Conservation (phyloP, 2,329 filamentous ascomycete genomes). For the Fusarium caatingaense region DNA sequence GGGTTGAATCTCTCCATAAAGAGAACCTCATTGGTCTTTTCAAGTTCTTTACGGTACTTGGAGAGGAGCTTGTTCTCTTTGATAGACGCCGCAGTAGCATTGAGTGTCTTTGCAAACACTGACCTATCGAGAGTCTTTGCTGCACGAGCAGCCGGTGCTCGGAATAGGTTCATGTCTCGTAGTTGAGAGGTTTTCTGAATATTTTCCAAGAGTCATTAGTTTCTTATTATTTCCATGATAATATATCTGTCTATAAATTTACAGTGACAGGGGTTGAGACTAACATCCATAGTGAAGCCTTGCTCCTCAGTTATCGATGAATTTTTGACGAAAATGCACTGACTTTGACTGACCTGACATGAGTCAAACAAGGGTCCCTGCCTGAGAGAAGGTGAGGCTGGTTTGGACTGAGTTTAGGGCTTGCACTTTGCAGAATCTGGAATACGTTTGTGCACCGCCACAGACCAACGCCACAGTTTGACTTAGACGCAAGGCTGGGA, state of each 20-base stretch:
- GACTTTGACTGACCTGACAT: slow-evolving; percentile 23
- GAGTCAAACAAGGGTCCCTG: slow-evolving; percentile 39
- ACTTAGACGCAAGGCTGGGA: slow-evolving; percentile 29
- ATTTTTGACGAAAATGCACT: slow-evolving; percentile 39
- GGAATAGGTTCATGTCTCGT: slow-evolving; percentile 70
- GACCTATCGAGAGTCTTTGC: slow-evolving; percentile 84
- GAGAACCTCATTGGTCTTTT: slow-evolving; percentile 74
- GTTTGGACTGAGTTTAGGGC: slow-evolving; percentile 43
- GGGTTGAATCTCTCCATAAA: slow-evolving; percentile 70
- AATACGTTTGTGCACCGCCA: slow-evolving; percentile 34
- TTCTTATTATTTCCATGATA: neutral
- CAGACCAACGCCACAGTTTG: slow-evolving; percentile 40
- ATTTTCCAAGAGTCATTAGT: slow-evolving; percentile 10
- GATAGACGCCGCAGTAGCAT: slow-evolving; percentile 81
- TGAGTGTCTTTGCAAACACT: slow-evolving; percentile 82
- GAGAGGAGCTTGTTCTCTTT: slow-evolving; percentile 80
- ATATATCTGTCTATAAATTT: neutral
- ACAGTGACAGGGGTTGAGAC: slow-evolving; percentile 33
- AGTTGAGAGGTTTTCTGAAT: slow-evolving; percentile 45
- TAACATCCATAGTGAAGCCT: slow-evolving; percentile 50
- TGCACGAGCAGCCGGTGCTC: slow-evolving; percentile 81
- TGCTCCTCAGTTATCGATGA: slow-evolving; percentile 37
- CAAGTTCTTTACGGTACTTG: slow-evolving; percentile 73
- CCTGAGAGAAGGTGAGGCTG: slow-evolving; percentile 43
- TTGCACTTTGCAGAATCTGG: slow-evolving; percentile 14